phyloP scores from a whole-genome alignment of 345 rosid species.

The Leavenworthia alabamica region DNA sequence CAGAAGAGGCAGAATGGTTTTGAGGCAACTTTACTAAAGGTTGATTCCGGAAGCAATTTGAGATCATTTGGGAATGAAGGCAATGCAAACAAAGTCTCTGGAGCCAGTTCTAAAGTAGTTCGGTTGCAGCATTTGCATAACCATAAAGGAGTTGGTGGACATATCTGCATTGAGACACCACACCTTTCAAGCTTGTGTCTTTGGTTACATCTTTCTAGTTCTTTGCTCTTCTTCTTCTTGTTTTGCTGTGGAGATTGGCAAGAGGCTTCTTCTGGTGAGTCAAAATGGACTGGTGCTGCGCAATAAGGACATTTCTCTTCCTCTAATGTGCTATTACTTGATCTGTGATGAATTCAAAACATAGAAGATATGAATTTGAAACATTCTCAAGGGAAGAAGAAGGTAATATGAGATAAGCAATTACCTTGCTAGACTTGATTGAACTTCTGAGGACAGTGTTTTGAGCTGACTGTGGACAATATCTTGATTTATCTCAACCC shows the following conservation, averaged over 20 bases:
- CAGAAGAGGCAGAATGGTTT: slow-evolving; percentile 72
- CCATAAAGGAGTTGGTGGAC: slow-evolving; percentile 66
- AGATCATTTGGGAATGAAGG: slow-evolving; percentile 41
- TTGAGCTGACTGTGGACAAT: slow-evolving; percentile 35
- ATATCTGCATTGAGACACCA: slow-evolving; percentile 68
- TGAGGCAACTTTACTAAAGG: slow-evolving; percentile 18
- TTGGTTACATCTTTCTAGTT: slow-evolving; percentile 19
- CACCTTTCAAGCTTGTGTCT: slow-evolving; percentile 66
- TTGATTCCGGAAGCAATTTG: slow-evolving; percentile 19
- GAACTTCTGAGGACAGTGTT: slow-evolving; percentile 39
- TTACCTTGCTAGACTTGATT: slow-evolving; percentile 39
- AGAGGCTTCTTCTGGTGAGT: slow-evolving; percentile 55
- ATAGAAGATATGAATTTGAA: not conserved
- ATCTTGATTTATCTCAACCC: slow-evolving; percentile 47
- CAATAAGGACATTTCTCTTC: slow-evolving; percentile 77
- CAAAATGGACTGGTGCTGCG: slow-evolving; percentile 50
- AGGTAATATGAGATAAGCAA: too few species aligned
- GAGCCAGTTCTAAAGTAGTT: slow-evolving; percentile 44
- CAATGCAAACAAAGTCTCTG: slow-evolving; percentile 46
- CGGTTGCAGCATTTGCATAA: slow-evolving; percentile 83
- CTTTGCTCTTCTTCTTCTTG: slow-evolving; percentile 24
- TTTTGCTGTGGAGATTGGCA: slow-evolving; percentile 35
- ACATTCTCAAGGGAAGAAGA: slow-evolving; percentile 5
- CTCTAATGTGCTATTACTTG: slow-evolving; percentile 32
- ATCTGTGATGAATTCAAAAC: slow-evolving; percentile 11